phyloP scores from a whole-genome alignment of 495 filamentous ascomycete species.

The Letharia lupina region DNA sequence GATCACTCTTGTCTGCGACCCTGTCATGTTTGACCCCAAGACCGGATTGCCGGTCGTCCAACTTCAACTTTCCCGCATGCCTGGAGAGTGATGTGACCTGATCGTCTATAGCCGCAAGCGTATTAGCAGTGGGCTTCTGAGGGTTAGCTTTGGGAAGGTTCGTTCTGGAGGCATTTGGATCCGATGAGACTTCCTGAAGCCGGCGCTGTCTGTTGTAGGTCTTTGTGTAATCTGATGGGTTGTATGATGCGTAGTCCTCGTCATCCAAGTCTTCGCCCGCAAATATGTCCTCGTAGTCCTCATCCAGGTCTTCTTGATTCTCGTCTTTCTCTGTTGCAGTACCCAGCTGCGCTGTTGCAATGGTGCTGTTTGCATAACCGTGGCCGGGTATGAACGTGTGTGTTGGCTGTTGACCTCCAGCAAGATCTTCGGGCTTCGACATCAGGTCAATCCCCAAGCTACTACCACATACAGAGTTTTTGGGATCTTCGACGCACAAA shows the following conservation, averaged over 20 bases:
- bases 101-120: slow-evolving; percentile 69
- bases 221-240: slow-evolving; percentile 69
- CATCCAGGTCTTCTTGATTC: slow-evolving; percentile 39
- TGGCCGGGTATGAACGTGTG: slow-evolving; percentile 49
- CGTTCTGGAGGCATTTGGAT: slow-evolving; percentile 47
- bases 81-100: slow-evolving; percentile 73
- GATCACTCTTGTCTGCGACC: slow-evolving; percentile 71
- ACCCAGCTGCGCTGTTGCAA: slow-evolving; percentile 16
- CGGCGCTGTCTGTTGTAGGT: slow-evolving; percentile 80
- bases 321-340: slow-evolving; percentile 28
- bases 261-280: slow-evolving; percentile 49
- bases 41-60: slow-evolving; percentile 57
- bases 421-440: slow-evolving; percentile 28
- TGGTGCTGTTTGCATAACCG: slow-evolving; percentile 42
- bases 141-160: slow-evolving; percentile 66
- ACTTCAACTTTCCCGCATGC: slow-evolving; percentile 81
- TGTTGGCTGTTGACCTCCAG: slow-evolving; percentile 42
- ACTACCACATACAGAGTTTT: not conserved
- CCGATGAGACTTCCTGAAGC: slow-evolving; percentile 49
- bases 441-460: slow-evolving; percentile 11
- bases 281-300: slow-evolving; percentile 53
- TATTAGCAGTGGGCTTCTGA: slow-evolving; percentile 78
- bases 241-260: slow-evolving; percentile 49
- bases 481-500: not conserved
- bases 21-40: slow-evolving; percentile 44